Conservation (phyloP, 2,329 filamentous ascomycete species). For the Penicillium occitanis region DNA sequence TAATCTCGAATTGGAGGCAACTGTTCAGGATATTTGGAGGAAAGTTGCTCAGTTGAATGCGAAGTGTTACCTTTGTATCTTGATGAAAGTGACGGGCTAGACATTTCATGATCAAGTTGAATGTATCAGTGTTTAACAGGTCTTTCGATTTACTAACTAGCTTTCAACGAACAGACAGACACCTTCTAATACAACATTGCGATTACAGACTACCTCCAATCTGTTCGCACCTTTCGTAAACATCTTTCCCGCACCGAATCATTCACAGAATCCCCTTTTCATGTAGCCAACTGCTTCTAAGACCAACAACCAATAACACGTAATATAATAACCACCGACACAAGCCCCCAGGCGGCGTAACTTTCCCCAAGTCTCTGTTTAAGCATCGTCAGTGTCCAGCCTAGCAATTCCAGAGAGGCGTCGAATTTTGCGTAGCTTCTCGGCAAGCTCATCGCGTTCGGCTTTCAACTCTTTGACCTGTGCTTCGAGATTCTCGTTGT, state of each 20-base stretch:
- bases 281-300: neutral
- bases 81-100: neutral
- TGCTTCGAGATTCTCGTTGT: constrained; percentile 14
- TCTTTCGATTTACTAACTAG: neutral
- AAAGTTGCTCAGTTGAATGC: neutral
- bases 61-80: neutral
- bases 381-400: neutral
- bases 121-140: neutral
- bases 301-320: neutral
- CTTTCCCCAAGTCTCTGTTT: too few relatives aligned
- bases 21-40: neutral
- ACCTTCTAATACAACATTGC: neutral
- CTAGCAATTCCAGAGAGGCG: neutral
- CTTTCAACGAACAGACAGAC: neutral
- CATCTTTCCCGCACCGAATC: too few relatives aligned
- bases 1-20: neutral
- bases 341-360: neutral
- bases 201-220: too few relatives aligned
- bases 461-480: neutral
- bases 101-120: neutral
- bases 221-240: neutral
- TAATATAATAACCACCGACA: neutral
- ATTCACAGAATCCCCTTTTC: too few relatives aligned
- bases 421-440: constrained; percentile 5
- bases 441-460: neutral